Conservation (phyloP, 1,139 yeast species). For the Geotrichum siamense region DNA sequence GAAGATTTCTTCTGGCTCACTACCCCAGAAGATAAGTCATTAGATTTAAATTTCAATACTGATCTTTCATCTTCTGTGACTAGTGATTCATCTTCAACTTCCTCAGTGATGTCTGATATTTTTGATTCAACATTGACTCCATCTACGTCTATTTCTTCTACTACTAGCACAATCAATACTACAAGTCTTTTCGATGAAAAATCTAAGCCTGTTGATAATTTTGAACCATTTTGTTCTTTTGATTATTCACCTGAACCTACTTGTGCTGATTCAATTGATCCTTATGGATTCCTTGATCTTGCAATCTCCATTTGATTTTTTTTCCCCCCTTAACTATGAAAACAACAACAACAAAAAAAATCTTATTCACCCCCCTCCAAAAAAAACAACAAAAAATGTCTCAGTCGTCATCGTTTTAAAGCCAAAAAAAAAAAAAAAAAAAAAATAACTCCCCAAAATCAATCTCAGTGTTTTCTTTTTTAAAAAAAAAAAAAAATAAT, state of each 20-base stretch:
- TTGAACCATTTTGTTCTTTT: constrained; percentile 15
- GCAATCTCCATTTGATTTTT: constrained; percentile 11
- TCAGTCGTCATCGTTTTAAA: too few species aligned
- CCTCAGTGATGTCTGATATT: constrained; percentile 1
- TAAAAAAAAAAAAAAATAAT: too few species aligned
- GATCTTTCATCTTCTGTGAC: background rate
- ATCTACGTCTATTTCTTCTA: constrained; percentile 1
- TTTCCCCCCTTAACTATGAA: background rate
- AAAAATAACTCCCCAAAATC: too few species aligned
- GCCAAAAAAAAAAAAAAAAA: too few species aligned
- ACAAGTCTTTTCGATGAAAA: background rate
- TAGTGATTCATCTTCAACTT: background rate
- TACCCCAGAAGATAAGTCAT: constrained; percentile 1
- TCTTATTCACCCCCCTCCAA: too few species aligned
- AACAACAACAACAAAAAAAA: too few species aligned
- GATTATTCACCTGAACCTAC: constrained; percentile 9
- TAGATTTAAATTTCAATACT: background rate
- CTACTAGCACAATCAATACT: background rate
- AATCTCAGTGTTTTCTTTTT: background rate
- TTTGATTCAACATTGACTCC: constrained; percentile 5
- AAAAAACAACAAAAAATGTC: too few species aligned
- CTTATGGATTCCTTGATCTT: constrained; percentile 14
- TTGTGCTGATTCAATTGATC: background rate
- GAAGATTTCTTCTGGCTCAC: constrained; percentile 16
- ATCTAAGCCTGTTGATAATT: background rate